Evolutionary conservation across 2,329 filamentous ascomycete species (phyloP), one percentile per base, ranked within the genome.

Genomic region (Microcyclosporella mali): DNA sequence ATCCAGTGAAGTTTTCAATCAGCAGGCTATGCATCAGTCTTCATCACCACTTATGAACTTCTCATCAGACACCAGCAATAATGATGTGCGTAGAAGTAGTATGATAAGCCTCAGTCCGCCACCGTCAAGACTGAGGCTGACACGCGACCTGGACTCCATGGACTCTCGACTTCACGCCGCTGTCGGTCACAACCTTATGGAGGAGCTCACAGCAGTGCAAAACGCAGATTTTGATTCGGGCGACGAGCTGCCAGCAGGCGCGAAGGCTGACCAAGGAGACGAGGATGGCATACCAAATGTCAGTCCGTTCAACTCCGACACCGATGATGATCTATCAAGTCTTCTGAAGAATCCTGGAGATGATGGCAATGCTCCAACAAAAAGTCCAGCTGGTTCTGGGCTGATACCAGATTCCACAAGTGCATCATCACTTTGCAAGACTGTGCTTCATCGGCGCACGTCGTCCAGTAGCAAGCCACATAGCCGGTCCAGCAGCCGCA

Each of bases 141-240:
- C 28, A 30, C 21, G 14, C 29, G n/a, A 25, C 44, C 36, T 10
- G 34, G 30, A n/a, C 30, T 40, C 55, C 4, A 43, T 57, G 15
- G 60, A 52, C 17, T 52, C 53, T 19, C 47, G 45, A 4, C 32
- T 47, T 11, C 47, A 45, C 37, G 35, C 28, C 4, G 14, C 32
- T 27, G 25, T 50, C 3, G 59, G 60, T 17, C 54, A 60, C 27
- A 65, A 62, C 37, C 49, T 65, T 3, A 56, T 64, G 49, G 61
- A 65, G 31, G 62, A 65, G 47, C 44, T 65, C 12, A 49, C 49
- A 9, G 52, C 58, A 14, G 51, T 50, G 33, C 30, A 32, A 32
- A 34, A 17, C 10, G 18, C n/a, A 6, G 33, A 17, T 18, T 34
- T 17, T 18, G 33, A 34, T 18, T 14, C 14, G 12, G 16, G 33